These are phyloP conservation scores for Aphanomyces invadans DNA, from an alignment of 352 stramenopile species.

Conservation along the genomic window DNA sequence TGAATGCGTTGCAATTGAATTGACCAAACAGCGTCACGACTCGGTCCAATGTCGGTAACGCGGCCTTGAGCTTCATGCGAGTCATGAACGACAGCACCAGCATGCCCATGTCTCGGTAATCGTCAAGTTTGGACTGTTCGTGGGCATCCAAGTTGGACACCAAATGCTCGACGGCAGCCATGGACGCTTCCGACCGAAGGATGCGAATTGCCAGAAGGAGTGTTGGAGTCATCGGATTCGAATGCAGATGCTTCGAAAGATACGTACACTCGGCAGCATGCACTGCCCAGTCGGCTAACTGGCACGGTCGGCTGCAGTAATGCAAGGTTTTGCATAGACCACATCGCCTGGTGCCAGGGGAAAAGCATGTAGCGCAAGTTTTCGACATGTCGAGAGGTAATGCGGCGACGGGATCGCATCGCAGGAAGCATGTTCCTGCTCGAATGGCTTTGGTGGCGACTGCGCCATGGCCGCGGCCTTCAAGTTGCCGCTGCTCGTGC, in stretches of 20 bases:
- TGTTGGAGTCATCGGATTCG: slow-evolving; percentile 30
- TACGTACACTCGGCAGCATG: slow-evolving; percentile 37
- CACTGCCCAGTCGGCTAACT: slow-evolving; percentile 46
- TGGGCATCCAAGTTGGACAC: slow-evolving; percentile 35
- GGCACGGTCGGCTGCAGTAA: slow-evolving; percentile 62
- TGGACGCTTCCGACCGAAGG: slow-evolving; percentile 38
- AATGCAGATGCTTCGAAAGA: slow-evolving; percentile 35
- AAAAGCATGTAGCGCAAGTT: slow-evolving; percentile 15
- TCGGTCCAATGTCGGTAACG: slow-evolving; percentile 25
- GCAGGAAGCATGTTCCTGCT: not conserved
- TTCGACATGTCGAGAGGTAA: slow-evolving; percentile 2
- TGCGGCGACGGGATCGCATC: not conserved
- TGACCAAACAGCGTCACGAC: slow-evolving; percentile 53
- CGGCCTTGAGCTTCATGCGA: slow-evolving; percentile 37
- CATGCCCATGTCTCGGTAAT: slow-evolving; percentile 53
- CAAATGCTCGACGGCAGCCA: not conserved
- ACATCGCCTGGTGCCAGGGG: slow-evolving; percentile 30
- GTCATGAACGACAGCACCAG: slow-evolving; percentile 48
- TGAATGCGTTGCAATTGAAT: slow-evolving; percentile 79
- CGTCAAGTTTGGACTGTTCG: slow-evolving; percentile 27
- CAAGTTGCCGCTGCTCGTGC: not conserved
- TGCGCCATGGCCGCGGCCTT: not conserved
- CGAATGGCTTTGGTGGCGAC: slow-evolving; percentile 7
- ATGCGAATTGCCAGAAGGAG: slow-evolving; percentile 51
- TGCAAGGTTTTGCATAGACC: slow-evolving; percentile 46